These are phyloP conservation scores for Penicillium brevicompactum DNA, from an alignment of 2,329 filamentous ascomycete genomes.

Conservation along the genomic window DNA sequence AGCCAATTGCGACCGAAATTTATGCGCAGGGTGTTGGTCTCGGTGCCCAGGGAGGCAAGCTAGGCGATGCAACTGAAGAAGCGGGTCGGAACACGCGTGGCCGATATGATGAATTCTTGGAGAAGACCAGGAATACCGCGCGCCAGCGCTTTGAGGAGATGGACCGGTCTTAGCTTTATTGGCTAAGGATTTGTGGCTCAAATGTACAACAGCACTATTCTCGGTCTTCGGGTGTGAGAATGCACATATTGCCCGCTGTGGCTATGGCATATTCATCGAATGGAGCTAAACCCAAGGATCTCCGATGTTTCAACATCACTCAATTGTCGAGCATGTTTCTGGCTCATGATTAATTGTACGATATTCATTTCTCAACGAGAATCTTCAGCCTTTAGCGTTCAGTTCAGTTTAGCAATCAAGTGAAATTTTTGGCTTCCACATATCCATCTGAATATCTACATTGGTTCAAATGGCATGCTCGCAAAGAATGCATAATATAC, in stretches of 20 bases:
- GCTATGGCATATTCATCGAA: background rate
- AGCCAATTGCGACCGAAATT: conserved; percentile 50
- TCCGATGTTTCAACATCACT: no score
- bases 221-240: no score
- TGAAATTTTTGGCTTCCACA: background rate
- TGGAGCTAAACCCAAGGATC: background rate
- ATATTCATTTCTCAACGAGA: background rate
- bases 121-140: conserved; percentile 50
- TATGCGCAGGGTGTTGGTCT: conserved; percentile 54
- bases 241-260: no score
- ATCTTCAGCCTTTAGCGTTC: background rate
- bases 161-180: conserved; percentile 20
- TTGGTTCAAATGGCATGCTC: conserved; percentile 11
- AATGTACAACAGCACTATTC: no score
- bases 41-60: conserved; percentile 51
- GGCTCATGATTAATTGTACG: background rate
- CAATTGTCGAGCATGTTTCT: background rate
- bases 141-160: conserved; percentile 51
- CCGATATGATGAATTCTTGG: conserved; percentile 51
- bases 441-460: conserved; percentile 3
- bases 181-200: background rate
- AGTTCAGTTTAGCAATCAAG: background rate
- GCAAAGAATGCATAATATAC: conserved; percentile 20
- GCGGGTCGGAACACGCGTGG: conserved; percentile 51
- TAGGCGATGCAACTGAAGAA: conserved; percentile 52